Conservation (phyloP, 23 red algal genomes). For the Gracilaria vermiculophylla region DNA sequence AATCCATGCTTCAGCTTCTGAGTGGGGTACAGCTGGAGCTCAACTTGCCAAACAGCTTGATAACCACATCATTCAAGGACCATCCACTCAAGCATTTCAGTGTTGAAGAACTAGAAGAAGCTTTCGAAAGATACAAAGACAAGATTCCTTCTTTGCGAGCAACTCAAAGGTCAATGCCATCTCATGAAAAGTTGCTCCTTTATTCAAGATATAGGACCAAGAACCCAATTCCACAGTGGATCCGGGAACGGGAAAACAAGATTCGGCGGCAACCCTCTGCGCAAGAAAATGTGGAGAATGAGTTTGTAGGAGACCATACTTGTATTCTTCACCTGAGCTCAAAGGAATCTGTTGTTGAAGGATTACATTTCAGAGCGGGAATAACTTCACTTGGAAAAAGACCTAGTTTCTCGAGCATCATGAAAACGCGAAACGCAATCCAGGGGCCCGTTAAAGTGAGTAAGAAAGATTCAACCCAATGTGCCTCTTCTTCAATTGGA, state of each 20-base stretch:
- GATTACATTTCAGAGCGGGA: not conserved
- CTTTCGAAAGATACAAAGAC: not conserved
- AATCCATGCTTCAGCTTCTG: constrained; percentile 38
- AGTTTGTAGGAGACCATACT: not conserved
- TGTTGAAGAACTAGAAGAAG: constrained; percentile 35
- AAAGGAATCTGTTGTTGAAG: not conserved
- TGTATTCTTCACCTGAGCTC: constrained; percentile 5
- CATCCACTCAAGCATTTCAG: not conserved
- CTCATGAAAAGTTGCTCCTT: constrained; percentile 15
- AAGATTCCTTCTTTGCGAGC: constrained; percentile 1
- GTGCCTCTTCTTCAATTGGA: too few relatives aligned
- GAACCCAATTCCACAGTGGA: constrained; percentile 6
- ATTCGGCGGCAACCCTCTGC: not conserved
- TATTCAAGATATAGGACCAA: constrained; percentile 18
- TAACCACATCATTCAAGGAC: not conserved
- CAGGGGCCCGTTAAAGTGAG: not conserved
- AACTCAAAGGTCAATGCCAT: constrained; percentile 15
- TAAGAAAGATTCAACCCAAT: not conserved
- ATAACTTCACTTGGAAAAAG: not conserved
- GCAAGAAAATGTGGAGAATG: not conserved
- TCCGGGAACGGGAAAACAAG: constrained; percentile 1
- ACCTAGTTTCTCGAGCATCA: not conserved
- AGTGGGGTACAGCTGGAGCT: constrained; percentile 23
- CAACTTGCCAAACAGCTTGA: not conserved
- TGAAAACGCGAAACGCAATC: not conserved